Evolutionary conservation across 176 grass and related monocot genomes (phyloP).

Genomic region (Zoysia japonica): DNA sequence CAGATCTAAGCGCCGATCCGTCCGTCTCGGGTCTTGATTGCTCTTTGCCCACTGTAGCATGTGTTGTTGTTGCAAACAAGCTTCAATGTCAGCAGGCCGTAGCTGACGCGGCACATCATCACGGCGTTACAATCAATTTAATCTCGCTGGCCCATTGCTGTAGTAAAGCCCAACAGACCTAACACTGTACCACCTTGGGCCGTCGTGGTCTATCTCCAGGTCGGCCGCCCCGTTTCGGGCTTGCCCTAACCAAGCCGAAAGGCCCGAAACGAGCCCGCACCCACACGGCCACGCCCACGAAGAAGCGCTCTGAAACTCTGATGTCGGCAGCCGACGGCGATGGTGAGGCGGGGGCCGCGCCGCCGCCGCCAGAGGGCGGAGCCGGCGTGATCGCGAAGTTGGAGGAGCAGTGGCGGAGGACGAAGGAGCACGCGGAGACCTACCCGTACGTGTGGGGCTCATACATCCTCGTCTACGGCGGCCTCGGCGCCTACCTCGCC

Average conservation of each 20-base stretch:
- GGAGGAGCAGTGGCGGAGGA: conserved; percentile 62
- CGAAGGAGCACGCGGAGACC: conserved; percentile 94
- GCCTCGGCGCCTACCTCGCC: conserved; percentile 66
- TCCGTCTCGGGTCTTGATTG: background rate
- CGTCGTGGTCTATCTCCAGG: background rate
- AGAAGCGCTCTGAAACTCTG: background rate
- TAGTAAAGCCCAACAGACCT: background rate
- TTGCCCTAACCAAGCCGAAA: conserved; percentile 10
- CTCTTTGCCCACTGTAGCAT: background rate
- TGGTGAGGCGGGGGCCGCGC: conserved; percentile 12
- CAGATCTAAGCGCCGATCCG: background rate
- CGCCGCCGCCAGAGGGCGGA: conserved; percentile 1
- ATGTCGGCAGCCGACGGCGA: conserved; percentile 54
- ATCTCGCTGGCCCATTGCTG: no score
- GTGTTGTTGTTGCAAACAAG: background rate
- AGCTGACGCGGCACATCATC: background rate
- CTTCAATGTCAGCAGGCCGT: background rate
- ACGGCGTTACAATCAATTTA: no score
- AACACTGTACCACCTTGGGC: background rate
- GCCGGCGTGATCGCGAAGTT: conserved; percentile 47
- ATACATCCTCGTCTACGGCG: conserved; percentile 94
- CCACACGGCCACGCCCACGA: background rate
- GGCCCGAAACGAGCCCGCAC: background rate
- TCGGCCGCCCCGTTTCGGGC: background rate
- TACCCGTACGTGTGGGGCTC: conserved; percentile 97